These are phyloP conservation scores for Botrytis paeoniae DNA, from an alignment of 2,329 filamentous ascomycete species.

Conservation along the genomic window DNA sequence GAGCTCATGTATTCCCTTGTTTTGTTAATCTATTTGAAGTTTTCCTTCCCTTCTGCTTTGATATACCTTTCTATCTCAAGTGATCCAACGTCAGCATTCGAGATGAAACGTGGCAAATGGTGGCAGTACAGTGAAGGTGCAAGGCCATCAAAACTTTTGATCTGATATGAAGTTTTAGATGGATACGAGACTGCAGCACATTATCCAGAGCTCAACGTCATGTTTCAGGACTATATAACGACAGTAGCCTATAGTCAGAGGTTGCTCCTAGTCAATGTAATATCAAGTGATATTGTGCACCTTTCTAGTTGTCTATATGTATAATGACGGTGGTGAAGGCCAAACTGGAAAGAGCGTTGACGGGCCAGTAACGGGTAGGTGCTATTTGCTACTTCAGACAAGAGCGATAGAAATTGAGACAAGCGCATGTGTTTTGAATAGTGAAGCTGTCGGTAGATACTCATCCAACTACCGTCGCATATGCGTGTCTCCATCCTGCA, in stretches of 20 bases:
- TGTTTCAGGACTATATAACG: neutral
- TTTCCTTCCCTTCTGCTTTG: neutral
- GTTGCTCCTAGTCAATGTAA: neutral
- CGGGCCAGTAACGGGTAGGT: neutral
- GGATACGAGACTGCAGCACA: neutral
- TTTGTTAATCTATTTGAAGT: neutral
- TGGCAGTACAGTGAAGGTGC: neutral
- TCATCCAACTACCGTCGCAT: neutral
- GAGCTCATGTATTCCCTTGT: neutral
- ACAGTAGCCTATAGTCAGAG: neutral
- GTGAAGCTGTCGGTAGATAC: neutral
- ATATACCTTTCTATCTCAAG: too few species aligned
- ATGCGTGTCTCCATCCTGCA: neutral
- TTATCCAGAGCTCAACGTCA: neutral
- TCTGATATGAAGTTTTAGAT: neutral
- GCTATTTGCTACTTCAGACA: neutral
- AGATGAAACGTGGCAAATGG: neutral
- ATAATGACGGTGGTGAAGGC: neutral
- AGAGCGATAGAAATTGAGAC: neutral
- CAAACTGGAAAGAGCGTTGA: neutral
- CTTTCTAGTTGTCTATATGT: neutral
- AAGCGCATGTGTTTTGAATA: neutral
- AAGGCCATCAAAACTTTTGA: neutral
- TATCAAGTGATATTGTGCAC: neutral
- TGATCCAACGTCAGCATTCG: neutral